Conservation (phyloP, 176 grass and related monocot genomes). For the Triticum monococcum region DNA sequence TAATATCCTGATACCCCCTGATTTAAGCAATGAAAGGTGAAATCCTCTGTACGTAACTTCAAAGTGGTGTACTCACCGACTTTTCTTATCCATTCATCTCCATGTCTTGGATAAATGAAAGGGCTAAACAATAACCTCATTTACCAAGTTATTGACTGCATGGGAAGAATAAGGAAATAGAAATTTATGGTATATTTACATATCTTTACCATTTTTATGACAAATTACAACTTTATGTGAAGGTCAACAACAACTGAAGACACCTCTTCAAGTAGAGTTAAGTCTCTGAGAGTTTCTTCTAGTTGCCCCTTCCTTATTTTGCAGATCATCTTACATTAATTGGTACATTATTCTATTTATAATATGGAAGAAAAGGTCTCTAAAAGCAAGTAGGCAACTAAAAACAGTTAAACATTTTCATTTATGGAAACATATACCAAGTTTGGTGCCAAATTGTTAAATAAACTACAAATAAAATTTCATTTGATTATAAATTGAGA, state of each 20-base stretch:
- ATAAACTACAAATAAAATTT: not conserved
- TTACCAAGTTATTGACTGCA: slow-evolving; percentile 4
- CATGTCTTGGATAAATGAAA: slow-evolving; percentile 43
- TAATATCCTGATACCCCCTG: slow-evolving; percentile 45
- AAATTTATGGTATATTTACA: slow-evolving; percentile 36
- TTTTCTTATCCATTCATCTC: slow-evolving; percentile 54
- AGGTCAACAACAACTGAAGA: slow-evolving; percentile 44
- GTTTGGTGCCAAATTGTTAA: not conserved
- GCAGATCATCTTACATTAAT: slow-evolving; percentile 42
- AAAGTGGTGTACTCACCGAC: slow-evolving; percentile 42
- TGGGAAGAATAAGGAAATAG: not conserved
- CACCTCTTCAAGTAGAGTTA: slow-evolving; percentile 30
- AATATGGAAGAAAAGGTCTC: slow-evolving; percentile 7
- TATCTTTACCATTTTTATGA: slow-evolving; percentile 49
- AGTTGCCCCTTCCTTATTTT: slow-evolving; percentile 36
- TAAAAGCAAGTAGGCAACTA: not conserved
- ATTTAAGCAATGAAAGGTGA: slow-evolving; percentile 41
- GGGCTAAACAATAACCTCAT: slow-evolving; percentile 34
- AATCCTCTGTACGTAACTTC: slow-evolving; percentile 17
- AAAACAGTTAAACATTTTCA: not conserved
- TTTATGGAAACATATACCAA: not conserved
- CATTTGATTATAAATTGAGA: not conserved
- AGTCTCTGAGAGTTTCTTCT: slow-evolving; percentile 62
- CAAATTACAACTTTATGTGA: slow-evolving; percentile 65
- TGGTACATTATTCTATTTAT: slow-evolving; percentile 11